These are phyloP conservation scores for Tetrahymena elliotti DNA, from an alignment of 73 alveolate species.

Conservation along the genomic window DNA sequence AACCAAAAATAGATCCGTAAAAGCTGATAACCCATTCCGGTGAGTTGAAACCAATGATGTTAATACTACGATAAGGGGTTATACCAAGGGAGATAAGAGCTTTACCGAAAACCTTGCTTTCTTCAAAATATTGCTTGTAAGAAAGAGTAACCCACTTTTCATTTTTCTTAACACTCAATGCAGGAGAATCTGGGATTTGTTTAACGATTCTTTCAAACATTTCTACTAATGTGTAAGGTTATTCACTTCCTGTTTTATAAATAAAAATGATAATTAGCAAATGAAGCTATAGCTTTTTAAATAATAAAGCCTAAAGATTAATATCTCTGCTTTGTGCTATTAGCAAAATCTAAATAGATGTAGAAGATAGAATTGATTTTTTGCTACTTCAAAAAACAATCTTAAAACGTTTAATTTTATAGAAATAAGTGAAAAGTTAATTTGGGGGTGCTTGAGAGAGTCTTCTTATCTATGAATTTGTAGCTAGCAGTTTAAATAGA, in stretches of 20 bases:
- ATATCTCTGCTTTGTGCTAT: not conserved
- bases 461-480: not conserved
- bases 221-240: conserved; percentile 20
- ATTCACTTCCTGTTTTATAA: not conserved
- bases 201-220: conserved; percentile 1
- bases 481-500: not conserved
- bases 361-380: not conserved
- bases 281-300: not conserved
- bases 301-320: not conserved
- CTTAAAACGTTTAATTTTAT: not conserved
- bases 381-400: not conserved
- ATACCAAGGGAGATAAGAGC: conserved; percentile 63
- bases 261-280: not conserved
- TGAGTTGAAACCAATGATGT: conserved; percentile 74
- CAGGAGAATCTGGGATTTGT: conserved; percentile 13
- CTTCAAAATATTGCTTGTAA: conserved; percentile 52
- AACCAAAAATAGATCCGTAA: conserved; percentile 64
- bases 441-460: not conserved
- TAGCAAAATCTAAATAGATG: not conserved
- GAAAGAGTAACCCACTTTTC: conserved; percentile 47
- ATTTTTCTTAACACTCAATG: conserved; percentile 47
- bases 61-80: conserved; percentile 45
- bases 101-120: conserved; percentile 49
- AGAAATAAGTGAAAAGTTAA: too few relatives aligned
- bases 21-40: conserved; percentile 79